phyloP scores from a whole-genome alignment of 202 grass and related monocot genomes.

The Bolboschoenoplectus hybrid region DNA sequence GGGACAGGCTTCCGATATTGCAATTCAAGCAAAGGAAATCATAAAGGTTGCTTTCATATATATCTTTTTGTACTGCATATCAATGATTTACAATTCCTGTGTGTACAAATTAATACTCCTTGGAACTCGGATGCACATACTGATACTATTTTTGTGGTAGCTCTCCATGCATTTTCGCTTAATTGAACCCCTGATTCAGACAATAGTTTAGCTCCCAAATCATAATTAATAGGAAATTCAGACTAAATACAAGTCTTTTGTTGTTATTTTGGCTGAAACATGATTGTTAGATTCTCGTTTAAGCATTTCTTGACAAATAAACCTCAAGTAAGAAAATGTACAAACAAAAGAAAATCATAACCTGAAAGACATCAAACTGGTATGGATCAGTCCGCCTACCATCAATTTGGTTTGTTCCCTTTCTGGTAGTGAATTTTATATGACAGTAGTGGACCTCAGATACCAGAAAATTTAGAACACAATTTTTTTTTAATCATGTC shows the following conservation, averaged over 20 bases:
- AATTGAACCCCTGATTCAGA: neutral
- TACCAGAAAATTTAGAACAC: neutral
- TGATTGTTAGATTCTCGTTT: neutral
- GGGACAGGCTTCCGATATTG: conserved; percentile 67
- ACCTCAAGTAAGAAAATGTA: neutral
- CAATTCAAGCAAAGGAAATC: conserved; percentile 91
- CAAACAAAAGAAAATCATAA: neutral
- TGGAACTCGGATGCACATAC: neutral
- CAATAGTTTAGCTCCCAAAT: too few relatives aligned
- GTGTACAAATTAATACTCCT: neutral
- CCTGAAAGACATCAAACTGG: neutral
- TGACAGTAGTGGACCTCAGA: neutral
- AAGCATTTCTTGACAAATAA: neutral
- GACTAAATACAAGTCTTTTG: neutral
- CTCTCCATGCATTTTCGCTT: neutral
- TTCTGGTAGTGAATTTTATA: neutral
- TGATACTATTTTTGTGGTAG: neutral
- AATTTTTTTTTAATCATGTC: neutral
- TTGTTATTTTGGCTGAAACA: neutral
- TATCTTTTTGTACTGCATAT: neutral
- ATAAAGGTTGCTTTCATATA: conserved; percentile 57
- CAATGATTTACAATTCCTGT: neutral
- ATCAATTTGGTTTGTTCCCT: neutral
- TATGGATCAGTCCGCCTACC: neutral
- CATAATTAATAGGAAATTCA: neutral